A percentile compares a stretch with the other conserved stretches of the same genome.
phyloP scores from a whole-genome alignment of 192 early-diverging fungal species.

The Umbelopsis isabellina region DNA sequence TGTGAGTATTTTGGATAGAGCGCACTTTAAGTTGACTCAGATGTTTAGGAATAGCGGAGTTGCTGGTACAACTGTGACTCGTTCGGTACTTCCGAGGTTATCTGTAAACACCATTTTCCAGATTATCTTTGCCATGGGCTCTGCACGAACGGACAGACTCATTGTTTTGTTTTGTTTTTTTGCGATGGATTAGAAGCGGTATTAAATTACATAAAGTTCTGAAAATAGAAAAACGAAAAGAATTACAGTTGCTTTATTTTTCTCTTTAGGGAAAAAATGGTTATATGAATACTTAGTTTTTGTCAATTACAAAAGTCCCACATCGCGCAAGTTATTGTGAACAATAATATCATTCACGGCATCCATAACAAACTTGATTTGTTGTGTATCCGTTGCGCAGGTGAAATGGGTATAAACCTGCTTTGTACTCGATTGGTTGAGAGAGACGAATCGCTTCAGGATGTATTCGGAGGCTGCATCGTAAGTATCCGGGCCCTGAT shows the following conservation, averaged over 20 bases:
- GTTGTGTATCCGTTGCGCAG: slow-evolving; percentile 80
- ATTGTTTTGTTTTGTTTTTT: too few relatives aligned
- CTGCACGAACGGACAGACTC: too few relatives aligned
- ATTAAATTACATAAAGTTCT: too few relatives aligned
- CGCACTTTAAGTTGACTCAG: too few relatives aligned
- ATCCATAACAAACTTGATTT: slow-evolving; percentile 89
- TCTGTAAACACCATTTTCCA: too few relatives aligned
- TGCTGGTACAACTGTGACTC: too few relatives aligned
- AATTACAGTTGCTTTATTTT: slow-evolving; percentile 22
- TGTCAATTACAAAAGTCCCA: slow-evolving; percentile 66
- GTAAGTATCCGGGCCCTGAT: slow-evolving; percentile 51
- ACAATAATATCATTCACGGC: slow-evolving; percentile 89
- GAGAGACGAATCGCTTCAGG: slow-evolving; percentile 74
- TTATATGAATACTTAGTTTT: background rate
- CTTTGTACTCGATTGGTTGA: slow-evolving; percentile 77
- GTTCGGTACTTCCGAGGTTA: too few relatives aligned
- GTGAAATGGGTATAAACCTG: slow-evolving; percentile 87
- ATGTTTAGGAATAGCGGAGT: too few relatives aligned
- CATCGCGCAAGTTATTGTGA: slow-evolving; percentile 77
- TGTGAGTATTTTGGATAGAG: too few relatives aligned
- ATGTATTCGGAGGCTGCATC: slow-evolving; percentile 80
- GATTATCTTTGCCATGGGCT: too few relatives aligned
- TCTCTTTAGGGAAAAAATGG: background rate
- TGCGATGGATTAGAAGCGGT: too few relatives aligned
- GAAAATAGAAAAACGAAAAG: background rate